Evolutionary conservation across 495 filamentous ascomycete species (phyloP), one percentile per base, ranked within the genome.

Genomic region (Penicillium argentinense): DNA sequence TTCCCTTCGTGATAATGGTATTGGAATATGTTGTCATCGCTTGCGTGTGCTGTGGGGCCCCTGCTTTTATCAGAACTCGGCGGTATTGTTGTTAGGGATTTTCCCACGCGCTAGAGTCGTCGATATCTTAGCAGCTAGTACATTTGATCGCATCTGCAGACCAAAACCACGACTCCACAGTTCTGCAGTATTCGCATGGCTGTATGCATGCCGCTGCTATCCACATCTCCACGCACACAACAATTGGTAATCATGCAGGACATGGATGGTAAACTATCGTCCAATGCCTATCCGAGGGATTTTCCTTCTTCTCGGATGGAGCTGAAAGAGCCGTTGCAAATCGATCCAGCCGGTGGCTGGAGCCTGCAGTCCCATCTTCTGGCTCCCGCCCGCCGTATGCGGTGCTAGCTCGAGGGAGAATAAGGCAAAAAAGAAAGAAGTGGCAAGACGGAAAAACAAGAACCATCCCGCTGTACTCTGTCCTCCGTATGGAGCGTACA

Each of bases 81-180:
- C 28, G 12, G n/a, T n/a, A n/a, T n/a, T n/a, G n/a, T 16, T 42
- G 7, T 18, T 29, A 27, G 21, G 19, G 29, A 33, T 33, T 33
- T 33, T n/a, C n/a, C n/a, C n/a, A n/a, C n/a, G n/a, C n/a, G n/a
- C n/a, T n/a, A n/a, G n/a, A n/a, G n/a, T n/a, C n/a, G n/a, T n/a
- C n/a, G n/a, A n/a, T n/a, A n/a, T n/a, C n/a, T n/a, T n/a, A n/a
- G n/a, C n/a, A n/a, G n/a, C n/a, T n/a, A 24, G 24, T 28, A 32
- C 34, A 41, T 42, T 49, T 49, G 6, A 29, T 42, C 30, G 16
- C 21, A 17, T 25, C 29, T 28, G 29, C 39, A 49, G 27, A 14
- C 16, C n/a, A n/a, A 24, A 24, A 42, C 38, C 28, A 30, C 42
- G 39, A 56, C 47, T 56, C 53, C 49, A 57, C 49, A 43, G 11